These are phyloP conservation scores for Clarireedia homoeocarpa DNA, from an alignment of 2,329 filamentous ascomycete genomes.

Conservation along the genomic window DNA sequence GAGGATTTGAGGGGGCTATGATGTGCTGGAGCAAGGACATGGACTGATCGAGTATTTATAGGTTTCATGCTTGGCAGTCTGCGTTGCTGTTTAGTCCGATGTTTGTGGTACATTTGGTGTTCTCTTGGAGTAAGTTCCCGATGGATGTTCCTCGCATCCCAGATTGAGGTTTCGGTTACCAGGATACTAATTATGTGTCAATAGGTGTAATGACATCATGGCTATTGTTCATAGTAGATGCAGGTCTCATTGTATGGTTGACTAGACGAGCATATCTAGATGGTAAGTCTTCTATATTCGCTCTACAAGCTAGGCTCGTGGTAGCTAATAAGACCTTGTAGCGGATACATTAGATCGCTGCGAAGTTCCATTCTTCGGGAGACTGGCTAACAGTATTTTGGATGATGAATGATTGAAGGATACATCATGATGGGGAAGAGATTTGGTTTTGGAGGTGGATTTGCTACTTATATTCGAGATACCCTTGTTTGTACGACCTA, in stretches of 20 bases:
- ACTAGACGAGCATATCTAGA: constrained; percentile 76
- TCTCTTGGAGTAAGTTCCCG: constrained; percentile 61
- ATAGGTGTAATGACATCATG: constrained; percentile 60
- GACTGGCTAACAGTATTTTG: constrained; percentile 77
- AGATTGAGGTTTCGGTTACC: no score
- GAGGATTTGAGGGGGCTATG: neutral
- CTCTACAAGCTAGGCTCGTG: neutral
- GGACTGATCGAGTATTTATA: constrained; percentile 30
- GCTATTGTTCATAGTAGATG: constrained; percentile 69
- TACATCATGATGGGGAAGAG: neutral
- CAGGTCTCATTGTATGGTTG: constrained; percentile 69
- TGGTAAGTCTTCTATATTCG: constrained; percentile 35
- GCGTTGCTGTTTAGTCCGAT: constrained; percentile 70
- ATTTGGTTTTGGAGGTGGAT: neutral
- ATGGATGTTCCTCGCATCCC: no score
- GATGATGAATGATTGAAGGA: constrained; percentile 58
- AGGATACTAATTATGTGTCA: neutral
- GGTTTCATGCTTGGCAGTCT: constrained; percentile 96
- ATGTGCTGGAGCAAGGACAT: neutral
- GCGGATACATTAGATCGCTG: constrained; percentile 48
- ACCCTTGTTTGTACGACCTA: constrained; percentile 17
- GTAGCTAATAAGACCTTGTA: constrained; percentile 25
- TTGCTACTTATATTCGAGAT: constrained; percentile 16
- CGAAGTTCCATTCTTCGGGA: constrained; percentile 81
- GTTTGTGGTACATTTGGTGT: constrained; percentile 73